Base-by-base conservation (phyloP, 2,329 filamentous ascomycete genomes). In the Ophiostoma piceae region DNA sequence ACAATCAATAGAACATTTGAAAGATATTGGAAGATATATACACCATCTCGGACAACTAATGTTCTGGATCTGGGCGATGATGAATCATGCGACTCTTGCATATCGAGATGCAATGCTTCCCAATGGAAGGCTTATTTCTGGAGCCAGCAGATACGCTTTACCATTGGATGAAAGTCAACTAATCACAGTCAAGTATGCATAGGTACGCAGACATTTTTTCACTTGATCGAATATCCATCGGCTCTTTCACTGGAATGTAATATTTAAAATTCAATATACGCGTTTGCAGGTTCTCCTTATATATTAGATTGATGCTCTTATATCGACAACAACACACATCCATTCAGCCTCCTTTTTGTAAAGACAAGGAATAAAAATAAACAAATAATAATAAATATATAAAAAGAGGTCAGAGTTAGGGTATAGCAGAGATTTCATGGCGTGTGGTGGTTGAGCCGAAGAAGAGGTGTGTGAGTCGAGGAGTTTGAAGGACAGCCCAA, bases 391-490 rank as follows among this genome's bases (percentile, higher is more conserved):
- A 66, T 35, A 43, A 26, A 47, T 29, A 47, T 54, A 67, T 67
- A 67, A 67, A 12, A 35, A 54, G 26, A 29, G 39, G 65, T 66
- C 14, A 29, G 5, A 43, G 22, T 47, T 14, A 47, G 39, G 65
- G 65, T 66, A 66, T 66, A 66, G 39, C 65, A 43, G 22, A 39
- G 62, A 65, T 26, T 47, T 37, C 26, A 26, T 51, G 66, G 32
- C 60, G 32, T 16, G 19, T 39, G 62, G 32, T 22, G 7, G 62
- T 39, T 65, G 32, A n/a, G 8, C 19, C 32, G 62, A 39, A 65
- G 32, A 39, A 65, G 32, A 37, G 32, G 32, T 35, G 29, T 5
- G n/a, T 35, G 26, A 16, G 32, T 37, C 7, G 60, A 64, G 60
- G 12, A 47, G 43, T n/a, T 47, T 19, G 19, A 3, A 47, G 43